Evolutionary conservation across 2,329 filamentous ascomycete genomes (phyloP).

Genomic region (Pseudogymnoascus sp.): DNA sequence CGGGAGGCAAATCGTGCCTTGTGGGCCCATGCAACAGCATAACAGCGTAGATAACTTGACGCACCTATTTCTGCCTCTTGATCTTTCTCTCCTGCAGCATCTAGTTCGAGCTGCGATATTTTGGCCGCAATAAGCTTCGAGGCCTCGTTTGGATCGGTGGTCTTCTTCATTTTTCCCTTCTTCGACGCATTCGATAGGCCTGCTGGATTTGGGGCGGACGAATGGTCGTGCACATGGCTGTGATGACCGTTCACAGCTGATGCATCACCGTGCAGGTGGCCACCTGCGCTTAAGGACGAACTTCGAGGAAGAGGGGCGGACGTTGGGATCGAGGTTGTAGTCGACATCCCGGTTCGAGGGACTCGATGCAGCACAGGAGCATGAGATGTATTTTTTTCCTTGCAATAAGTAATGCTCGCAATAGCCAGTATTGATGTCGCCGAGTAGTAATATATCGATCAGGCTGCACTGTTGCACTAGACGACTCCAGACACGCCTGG

Average conservation of each 20-base stretch:
- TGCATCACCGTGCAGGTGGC: conserved; percentile 24
- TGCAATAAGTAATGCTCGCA: background rate
- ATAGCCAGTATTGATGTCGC: conserved; percentile 3
- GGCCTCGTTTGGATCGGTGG: conserved; percentile 75
- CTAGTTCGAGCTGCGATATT: conserved; percentile 90
- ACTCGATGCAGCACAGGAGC: background rate
- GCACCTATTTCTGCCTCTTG: conserved; percentile 92
- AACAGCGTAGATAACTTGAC: conserved; percentile 30
- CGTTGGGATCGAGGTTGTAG: conserved; percentile 31
- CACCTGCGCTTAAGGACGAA: conserved; percentile 24
- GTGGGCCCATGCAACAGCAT: background rate
- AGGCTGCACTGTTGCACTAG: conserved; percentile 10
- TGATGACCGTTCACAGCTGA: conserved; percentile 27
- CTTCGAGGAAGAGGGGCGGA: conserved; percentile 28
- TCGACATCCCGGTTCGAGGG: conserved; percentile 25
- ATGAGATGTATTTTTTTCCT: conserved; percentile 6
- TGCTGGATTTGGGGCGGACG: conserved; percentile 36
- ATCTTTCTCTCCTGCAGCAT: conserved; percentile 87
- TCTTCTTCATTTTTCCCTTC: conserved; percentile 79
- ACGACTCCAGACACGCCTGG: conserved; percentile 8
- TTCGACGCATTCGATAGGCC: conserved; percentile 50
- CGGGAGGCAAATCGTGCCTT: conserved; percentile 1
- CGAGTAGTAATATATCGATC: background rate
- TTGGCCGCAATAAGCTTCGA: conserved; percentile 86
- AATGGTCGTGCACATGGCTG: conserved; percentile 34